Evolutionary conservation across 164 flowering plant species (phyloP), one percentile per base, ranked within the genome.

Genomic region (Aristolochia californica): DNA sequence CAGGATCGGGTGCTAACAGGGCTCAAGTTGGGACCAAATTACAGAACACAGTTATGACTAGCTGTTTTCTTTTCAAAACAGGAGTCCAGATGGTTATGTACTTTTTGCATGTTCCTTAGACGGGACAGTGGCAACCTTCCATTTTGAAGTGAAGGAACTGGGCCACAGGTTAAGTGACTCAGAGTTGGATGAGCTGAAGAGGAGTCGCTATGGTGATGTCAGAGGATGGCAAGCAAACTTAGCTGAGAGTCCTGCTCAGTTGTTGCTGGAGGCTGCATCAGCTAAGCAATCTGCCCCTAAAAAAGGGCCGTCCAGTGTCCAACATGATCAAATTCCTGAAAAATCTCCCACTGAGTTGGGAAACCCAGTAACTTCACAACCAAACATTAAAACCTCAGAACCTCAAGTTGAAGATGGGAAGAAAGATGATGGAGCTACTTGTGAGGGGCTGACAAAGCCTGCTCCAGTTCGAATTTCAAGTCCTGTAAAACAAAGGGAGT

Each of bases 31-130:
- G n/a, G n/a, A n/a, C n/a, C n/a, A n/a, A n/a, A n/a, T 34, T 34
- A 12, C 10, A 8, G 40, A 9, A 34, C 40, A 34, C 40, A 4
- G 40, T 3, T 34, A 34, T 34, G 40, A 34, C 10, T 34, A 12
- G 10, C 7, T 34, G 40, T 34, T 34, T 2, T 34, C 40, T 34
- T 34, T 70, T 30, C 50, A 27, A 5, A 70, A 68, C 85, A 93
- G 99, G 99, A 93, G 97, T 64, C 90, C 99, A 61, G 99, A 94
- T 80, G 99, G 99, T 5, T 93, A 87, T 80, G 78, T 88, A 25
- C 85, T 93, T 27, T 85, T 93, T 73, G 99, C 99, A 15, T 93
- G 99, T 69, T 93, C 99, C 62, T 78, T 94, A 77, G 99, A 94
- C 68, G 99, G 99, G 59, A 80, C 96, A 4, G 84, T 84, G 56